phyloP scores from a whole-genome alignment of 2,329 filamentous ascomycete genomes.

The Raffaelea ambrosiae region DNA sequence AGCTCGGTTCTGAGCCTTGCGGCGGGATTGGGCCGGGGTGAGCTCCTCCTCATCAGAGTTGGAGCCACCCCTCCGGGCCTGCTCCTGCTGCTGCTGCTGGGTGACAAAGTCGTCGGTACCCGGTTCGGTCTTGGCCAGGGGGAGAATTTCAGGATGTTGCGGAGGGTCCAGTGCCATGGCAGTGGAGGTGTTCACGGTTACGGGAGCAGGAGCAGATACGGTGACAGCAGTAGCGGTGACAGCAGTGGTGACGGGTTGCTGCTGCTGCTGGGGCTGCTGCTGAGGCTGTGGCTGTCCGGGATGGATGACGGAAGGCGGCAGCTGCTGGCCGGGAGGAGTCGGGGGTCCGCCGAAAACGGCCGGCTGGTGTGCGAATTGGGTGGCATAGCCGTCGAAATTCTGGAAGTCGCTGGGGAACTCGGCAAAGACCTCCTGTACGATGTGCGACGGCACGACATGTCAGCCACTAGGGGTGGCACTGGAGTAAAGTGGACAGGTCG shows the following conservation, averaged over 20 bases:
- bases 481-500: too few species aligned
- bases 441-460: constrained; percentile 7
- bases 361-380: constrained; percentile 28
- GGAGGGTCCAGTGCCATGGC: constrained; percentile 11
- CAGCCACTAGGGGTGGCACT: not conserved
- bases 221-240: too few species aligned
- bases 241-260: not conserved
- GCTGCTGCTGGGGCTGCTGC: constrained; percentile 16
- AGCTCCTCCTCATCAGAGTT: constrained; percentile 49
- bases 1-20: constrained; percentile 54
- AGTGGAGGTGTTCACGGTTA: not conserved
- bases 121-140: constrained; percentile 30
- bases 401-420: constrained; percentile 37
- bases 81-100: constrained; percentile 14
- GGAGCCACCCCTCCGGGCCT: constrained; percentile 28
- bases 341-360: constrained; percentile 36
- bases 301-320: constrained; percentile 16
- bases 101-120: constrained; percentile 23
- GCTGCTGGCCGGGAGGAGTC: constrained; percentile 38
- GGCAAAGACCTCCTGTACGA: constrained; percentile 41
- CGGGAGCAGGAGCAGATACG: constrained; percentile 13
- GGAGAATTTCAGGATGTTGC: constrained; percentile 20
- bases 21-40: constrained; percentile 48
- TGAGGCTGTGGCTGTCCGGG: constrained; percentile 17
- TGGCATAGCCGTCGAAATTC: constrained; percentile 35